Percentiles rank a stretch among this genome's conserved stretches.
phyloP scores from a whole-genome alignment of 2,329 filamentous ascomycete species.

The Aspergillus sergii region DNA sequence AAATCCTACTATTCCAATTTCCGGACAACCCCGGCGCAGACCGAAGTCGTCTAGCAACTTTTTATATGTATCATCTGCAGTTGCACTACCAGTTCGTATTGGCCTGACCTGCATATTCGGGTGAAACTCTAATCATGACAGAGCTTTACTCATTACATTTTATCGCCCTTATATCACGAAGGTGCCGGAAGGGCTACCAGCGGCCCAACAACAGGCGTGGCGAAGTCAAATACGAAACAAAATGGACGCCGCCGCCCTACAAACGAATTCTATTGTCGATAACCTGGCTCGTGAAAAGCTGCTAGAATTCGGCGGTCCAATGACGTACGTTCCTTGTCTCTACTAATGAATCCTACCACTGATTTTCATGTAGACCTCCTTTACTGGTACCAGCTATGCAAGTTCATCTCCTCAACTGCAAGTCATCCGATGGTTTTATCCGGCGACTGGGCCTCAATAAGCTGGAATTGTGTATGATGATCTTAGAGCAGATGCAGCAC shows the following conservation, averaged over 20 bases:
- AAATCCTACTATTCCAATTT: slow-evolving; percentile 20
- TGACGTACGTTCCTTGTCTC: background rate
- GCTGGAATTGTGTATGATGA: slow-evolving; percentile 26
- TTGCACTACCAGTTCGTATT: slow-evolving; percentile 32
- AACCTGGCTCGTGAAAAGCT: slow-evolving; percentile 27
- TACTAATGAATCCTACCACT: background rate
- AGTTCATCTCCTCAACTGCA: slow-evolving; percentile 30
- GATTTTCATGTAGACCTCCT: slow-evolving; percentile 10
- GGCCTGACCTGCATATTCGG: background rate
- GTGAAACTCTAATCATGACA: slow-evolving; percentile 13
- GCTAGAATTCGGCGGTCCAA: slow-evolving; percentile 22
- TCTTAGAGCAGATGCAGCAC: slow-evolving; percentile 25
- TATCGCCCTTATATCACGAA: slow-evolving; percentile 31
- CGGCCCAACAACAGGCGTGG: slow-evolving; percentile 19
- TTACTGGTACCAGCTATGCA: slow-evolving; percentile 29
- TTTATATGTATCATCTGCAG: slow-evolving; percentile 30
- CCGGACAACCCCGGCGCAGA: slow-evolving; percentile 20
- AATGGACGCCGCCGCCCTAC: slow-evolving; percentile 29
- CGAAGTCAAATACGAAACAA: slow-evolving; percentile 24
- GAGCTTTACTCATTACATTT: slow-evolving; percentile 31
- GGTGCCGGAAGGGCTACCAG: slow-evolving; percentile 21
- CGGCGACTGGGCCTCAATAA: slow-evolving; percentile 25
- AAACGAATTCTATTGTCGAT: slow-evolving; percentile 31
- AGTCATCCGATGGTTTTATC: slow-evolving; percentile 19
- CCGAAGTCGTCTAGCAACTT: slow-evolving; percentile 17